Evolutionary conservation across 1,284 basidiomycete genomes (phyloP).

Genomic region (Porodaedalea pini): DNA sequence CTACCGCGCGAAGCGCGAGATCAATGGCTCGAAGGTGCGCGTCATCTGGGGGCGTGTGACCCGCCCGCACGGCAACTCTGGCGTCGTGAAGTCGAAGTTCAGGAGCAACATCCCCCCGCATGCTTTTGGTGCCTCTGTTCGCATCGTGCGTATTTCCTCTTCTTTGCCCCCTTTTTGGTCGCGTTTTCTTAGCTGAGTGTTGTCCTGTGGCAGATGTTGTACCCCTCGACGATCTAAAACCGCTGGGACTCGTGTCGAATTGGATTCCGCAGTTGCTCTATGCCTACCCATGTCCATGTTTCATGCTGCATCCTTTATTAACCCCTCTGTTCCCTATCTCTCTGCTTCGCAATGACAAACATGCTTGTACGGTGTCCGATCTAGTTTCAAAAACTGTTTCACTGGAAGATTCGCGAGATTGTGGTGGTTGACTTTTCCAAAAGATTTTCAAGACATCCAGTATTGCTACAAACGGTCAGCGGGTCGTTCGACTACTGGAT

Average conservation of each 20-base stretch:
- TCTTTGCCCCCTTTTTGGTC: constrained; percentile 8
- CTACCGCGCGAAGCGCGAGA: constrained; percentile 92
- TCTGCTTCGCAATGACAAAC: neutral
- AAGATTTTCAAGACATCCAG: too few relatives aligned
- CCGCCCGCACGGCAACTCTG: constrained; percentile 90
- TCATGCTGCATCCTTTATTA: neutral
- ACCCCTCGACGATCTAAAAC: constrained; percentile 48
- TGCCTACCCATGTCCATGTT: neutral
- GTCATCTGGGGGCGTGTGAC: constrained; percentile 98
- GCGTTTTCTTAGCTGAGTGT: neutral
- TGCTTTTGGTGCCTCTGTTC: constrained; percentile 91
- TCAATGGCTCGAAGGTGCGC: constrained; percentile 89
- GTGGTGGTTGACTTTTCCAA: neutral
- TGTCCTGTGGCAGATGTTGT: constrained; percentile 42
- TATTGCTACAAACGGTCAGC: too few relatives aligned
- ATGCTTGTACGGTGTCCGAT: neutral
- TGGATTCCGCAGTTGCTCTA: neutral
- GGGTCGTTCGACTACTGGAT: too few relatives aligned
- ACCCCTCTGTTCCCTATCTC: neutral
- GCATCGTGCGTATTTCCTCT: constrained; percentile 67
- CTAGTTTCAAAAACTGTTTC: too few relatives aligned
- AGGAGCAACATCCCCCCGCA: constrained; percentile 93
- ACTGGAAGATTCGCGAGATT: neutral
- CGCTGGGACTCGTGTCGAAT: neutral
- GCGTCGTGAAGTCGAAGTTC: constrained; percentile 99